Percentiles rank a stretch among this genome's conserved stretches.
phyloP scores from a whole-genome alignment of 225 moss, liverwort and hornwort genomes.

The Ulota crispa region DNA sequence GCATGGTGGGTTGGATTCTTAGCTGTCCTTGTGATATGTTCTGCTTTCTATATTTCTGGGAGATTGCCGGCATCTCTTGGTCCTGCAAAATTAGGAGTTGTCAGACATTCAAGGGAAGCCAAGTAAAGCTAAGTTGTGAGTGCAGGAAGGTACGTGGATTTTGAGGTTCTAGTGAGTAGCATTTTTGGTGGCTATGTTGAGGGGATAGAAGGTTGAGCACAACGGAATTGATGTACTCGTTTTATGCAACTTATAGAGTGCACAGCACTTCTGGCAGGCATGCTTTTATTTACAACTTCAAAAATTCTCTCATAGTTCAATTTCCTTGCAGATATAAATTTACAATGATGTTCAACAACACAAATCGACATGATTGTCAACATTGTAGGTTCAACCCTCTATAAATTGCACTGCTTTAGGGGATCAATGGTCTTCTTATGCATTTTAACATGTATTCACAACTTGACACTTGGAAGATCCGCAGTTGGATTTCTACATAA shows the following conservation, averaged over 20 bases:
- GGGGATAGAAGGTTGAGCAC: background rate
- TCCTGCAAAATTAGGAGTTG: conserved; percentile 19
- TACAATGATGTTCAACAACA: background rate
- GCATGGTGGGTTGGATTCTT: conserved; percentile 66
- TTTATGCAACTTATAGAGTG: background rate
- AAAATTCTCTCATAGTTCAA: background rate
- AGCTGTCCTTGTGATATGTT: conserved; percentile 32
- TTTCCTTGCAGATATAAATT: background rate
- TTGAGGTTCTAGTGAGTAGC: background rate
- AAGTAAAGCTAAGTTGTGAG: conserved; percentile 20
- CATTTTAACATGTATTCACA: too few species aligned
- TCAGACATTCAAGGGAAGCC: conserved; percentile 25
- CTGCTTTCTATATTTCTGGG: conserved; percentile 42
- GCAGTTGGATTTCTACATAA: too few species aligned
- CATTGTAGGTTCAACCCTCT: background rate
- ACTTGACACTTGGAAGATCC: too few species aligned
- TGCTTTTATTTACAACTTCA: background rate
- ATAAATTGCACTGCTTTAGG: too few species aligned
- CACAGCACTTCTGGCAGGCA: background rate
- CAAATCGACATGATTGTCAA: background rate
- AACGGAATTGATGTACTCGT: background rate
- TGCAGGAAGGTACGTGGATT: background rate
- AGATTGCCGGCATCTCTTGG: conserved; percentile 33
- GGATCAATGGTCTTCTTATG: too few species aligned
- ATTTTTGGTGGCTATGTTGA: background rate